phyloP scores from a whole-genome alignment of 2,329 filamentous ascomycete species.

The Blastomyces silverae region DNA sequence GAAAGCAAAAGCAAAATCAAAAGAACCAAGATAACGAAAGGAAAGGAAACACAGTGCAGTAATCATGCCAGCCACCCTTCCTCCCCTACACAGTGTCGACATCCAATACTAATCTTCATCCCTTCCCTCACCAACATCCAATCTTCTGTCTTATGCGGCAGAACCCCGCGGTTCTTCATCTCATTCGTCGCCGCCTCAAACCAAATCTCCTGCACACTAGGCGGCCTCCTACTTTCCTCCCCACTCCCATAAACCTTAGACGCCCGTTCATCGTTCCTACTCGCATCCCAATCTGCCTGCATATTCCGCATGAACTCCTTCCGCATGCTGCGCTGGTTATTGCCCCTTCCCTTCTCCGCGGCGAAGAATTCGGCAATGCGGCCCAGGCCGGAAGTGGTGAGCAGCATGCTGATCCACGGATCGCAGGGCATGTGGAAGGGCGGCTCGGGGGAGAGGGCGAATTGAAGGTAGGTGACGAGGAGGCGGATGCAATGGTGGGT shows the following conservation, averaged over 20 bases:
- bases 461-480: conserved; percentile 36
- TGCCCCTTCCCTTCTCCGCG: conserved; percentile 39
- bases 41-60: background rate
- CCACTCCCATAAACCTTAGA: conserved; percentile 33
- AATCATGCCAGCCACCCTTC: conserved; percentile 18
- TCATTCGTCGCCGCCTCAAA: conserved; percentile 34
- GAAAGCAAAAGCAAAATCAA: background rate
- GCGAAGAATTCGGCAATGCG: conserved; percentile 41
- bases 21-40: background rate
- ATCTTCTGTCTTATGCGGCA: conserved; percentile 32
- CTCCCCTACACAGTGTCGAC: conserved; percentile 28
- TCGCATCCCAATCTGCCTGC: conserved; percentile 33
- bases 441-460: conserved; percentile 34
- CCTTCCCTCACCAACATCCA: conserved; percentile 31
- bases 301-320: conserved; percentile 42
- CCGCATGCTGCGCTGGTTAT: conserved; percentile 36
- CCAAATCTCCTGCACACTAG: conserved; percentile 35
- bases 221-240: conserved; percentile 27
- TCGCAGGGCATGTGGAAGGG: conserved; percentile 28
- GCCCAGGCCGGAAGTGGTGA: conserved; percentile 36
- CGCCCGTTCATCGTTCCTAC: conserved; percentile 36
- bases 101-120: conserved; percentile 34
- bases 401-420: conserved; percentile 38
- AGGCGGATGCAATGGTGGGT: conserved; percentile 40
- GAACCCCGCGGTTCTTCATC: conserved; percentile 26